Conservation (phyloP, 1,139 yeast species). For the Sugiyamaella paludigena region DNA sequence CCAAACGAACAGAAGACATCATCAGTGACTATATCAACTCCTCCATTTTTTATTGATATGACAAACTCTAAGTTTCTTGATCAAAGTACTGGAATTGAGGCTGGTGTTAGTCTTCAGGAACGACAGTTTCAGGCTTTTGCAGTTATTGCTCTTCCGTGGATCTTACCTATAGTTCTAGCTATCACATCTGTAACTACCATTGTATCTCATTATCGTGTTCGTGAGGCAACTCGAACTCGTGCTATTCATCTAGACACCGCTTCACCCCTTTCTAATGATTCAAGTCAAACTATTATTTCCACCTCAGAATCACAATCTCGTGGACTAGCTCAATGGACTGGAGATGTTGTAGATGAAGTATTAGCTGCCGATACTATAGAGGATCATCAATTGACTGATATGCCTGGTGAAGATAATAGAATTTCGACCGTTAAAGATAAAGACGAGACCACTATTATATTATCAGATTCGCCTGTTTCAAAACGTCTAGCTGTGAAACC, state of each 20-base stretch:
- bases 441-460: constrained; percentile 5
- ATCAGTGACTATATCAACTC: background rate
- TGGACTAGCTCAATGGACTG: constrained; percentile 26
- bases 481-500: constrained; percentile 29
- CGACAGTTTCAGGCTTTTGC: constrained; percentile 22
- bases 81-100: constrained; percentile 12
- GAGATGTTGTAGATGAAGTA: constrained; percentile 24
- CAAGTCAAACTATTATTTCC: no score
- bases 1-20: background rate
- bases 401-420: background rate
- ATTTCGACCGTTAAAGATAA: constrained; percentile 4
- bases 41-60: constrained; percentile 32
- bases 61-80: constrained; percentile 21
- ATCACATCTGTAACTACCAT: constrained; percentile 27
- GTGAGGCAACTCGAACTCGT: constrained; percentile 13
- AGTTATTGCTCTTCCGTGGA: constrained; percentile 24
- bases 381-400: background rate
- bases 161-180: constrained; percentile 28
- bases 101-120: constrained; percentile 19
- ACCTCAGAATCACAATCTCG: constrained; percentile 10
- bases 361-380: constrained; percentile 15
- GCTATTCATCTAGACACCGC: background rate
- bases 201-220: constrained; percentile 26
- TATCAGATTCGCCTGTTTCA: constrained; percentile 6
- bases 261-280: background rate